Base-by-base conservation (phyloP, 2,329 filamentous ascomycete species). In the Diplodia mutila region DNA sequence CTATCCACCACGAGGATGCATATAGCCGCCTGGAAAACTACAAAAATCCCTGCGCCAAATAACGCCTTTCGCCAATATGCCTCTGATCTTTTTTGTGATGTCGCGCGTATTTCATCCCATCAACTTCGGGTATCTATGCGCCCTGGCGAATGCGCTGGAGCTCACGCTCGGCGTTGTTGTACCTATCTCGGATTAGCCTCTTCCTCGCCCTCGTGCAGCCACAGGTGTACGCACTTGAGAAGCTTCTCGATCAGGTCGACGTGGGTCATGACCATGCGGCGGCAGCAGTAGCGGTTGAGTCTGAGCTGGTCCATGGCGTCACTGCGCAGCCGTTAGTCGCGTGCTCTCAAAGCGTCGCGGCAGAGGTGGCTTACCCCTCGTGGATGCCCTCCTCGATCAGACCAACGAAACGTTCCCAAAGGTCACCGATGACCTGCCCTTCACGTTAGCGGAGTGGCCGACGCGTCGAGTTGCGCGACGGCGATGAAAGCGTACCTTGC, bases 221-320 rank as follows among this genome's bases (percentile, higher is more conserved):
- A 8, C 11, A 25, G 21, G 4, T 34, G 7, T 23, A 75, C 75
- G 71, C 78, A 80, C 76, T 80, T 80, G 70, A 99, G 88, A 61
- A 99, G 88, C 83, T 99, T 99, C 86, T 99, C 95, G 74, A 99
- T 97, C 70, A 99, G 85, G 80, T 99, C 95, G 75, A 99, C 95
- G 82, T 99, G 95, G 69, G 95, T 99, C 91, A 99, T 97, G 80
- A 99, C 89, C 95, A 99, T 99, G 76, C 95, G 91, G 74, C 95
- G 92, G 84, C 95, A 99, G 87, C 95, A 99, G 85, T 99, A 99
- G 74, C 95, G 89, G 82, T 93, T 94, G 76, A 96, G 91, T 67
- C 93, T 93, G 65, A 99, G 89, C 78, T 93, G 87, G 80, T 98
- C 94, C 91, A 99, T 97, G 51, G 94, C 95, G 79, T 97, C 93